These are phyloP conservation scores for Mycena belliarum DNA, from an alignment of 768 basidiomycete species.

Conservation along the genomic window DNA sequence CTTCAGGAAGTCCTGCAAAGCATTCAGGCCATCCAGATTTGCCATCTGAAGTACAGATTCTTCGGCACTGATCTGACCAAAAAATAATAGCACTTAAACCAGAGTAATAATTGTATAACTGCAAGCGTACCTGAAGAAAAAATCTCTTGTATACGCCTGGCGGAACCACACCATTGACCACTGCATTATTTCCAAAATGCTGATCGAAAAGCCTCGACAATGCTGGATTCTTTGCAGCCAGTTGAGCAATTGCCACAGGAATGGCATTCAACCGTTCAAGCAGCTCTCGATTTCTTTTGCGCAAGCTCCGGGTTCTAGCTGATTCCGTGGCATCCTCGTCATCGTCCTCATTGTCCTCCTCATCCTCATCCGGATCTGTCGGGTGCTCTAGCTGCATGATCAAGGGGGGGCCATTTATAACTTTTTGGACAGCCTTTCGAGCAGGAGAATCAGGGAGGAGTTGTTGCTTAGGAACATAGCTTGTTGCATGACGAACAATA, in stretches of 20 bases:
- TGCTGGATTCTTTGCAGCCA: background rate
- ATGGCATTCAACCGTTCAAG: background rate
- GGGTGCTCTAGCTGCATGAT: too few species aligned
- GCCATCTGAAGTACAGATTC: conserved; percentile 26
- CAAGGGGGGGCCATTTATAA: background rate
- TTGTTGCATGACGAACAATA: background rate
- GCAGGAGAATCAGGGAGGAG: background rate
- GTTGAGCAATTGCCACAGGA: background rate
- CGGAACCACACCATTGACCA: background rate
- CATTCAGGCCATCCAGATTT: conserved; percentile 12
- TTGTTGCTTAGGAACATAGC: conserved; percentile 11
- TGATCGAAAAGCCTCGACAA: background rate
- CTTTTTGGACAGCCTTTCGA: background rate
- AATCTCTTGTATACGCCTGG: conserved; percentile 3
- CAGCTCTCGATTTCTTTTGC: background rate
- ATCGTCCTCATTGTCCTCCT: background rate
- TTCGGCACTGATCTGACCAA: conserved; percentile 24
- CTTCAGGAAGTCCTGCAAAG: conserved; percentile 9
- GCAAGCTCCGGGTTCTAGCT: background rate
- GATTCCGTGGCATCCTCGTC: background rate
- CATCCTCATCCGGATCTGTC: too few species aligned
- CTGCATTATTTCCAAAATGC: background rate
- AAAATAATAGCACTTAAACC: too few species aligned
- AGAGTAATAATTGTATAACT: too few species aligned
- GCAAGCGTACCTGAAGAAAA: conserved; percentile 16